phyloP scores from a whole-genome alignment of 371 early-diverging fungal species.

The Mucor sp. region DNA sequence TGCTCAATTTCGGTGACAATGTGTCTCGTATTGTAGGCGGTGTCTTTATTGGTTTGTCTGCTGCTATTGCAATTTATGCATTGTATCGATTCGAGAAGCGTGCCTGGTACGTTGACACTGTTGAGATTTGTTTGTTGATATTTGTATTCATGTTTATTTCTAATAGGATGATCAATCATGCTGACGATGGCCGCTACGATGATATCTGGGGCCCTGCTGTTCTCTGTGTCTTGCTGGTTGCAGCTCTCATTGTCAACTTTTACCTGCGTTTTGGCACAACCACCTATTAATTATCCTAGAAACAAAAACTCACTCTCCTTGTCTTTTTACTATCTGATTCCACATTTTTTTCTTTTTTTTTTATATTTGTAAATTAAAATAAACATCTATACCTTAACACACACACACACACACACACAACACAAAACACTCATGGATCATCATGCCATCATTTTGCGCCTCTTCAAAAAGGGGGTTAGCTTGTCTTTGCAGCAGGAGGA shows the following conservation, averaged over 20 bases:
- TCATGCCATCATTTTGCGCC: background rate
- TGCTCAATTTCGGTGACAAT: conserved; percentile 76
- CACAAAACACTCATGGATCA: too few relatives aligned
- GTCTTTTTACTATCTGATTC: background rate
- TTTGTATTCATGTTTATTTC: conserved; percentile 24
- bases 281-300: background rate
- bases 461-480: background rate
- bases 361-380: background rate
- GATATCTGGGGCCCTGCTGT: conserved; percentile 74
- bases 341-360: background rate
- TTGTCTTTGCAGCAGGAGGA: too few relatives aligned
- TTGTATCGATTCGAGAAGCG: conserved; percentile 90
- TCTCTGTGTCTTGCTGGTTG: conserved; percentile 77
- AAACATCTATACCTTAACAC: background rate
- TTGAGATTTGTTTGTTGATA: conserved; percentile 4
- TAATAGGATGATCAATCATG: conserved; percentile 57
- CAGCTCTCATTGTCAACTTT: conserved; percentile 45
- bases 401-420: background rate
- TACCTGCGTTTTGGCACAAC: conserved; percentile 35
- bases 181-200: conserved; percentile 59
- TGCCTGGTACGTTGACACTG: conserved; percentile 40
- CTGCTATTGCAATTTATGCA: conserved; percentile 81
- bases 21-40: conserved; percentile 47
- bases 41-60: conserved; percentile 66
- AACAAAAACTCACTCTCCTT: background rate